Evolutionary conservation across 768 basidiomycete species (phyloP).

Genomic region (Boletus rubescentipes): DNA sequence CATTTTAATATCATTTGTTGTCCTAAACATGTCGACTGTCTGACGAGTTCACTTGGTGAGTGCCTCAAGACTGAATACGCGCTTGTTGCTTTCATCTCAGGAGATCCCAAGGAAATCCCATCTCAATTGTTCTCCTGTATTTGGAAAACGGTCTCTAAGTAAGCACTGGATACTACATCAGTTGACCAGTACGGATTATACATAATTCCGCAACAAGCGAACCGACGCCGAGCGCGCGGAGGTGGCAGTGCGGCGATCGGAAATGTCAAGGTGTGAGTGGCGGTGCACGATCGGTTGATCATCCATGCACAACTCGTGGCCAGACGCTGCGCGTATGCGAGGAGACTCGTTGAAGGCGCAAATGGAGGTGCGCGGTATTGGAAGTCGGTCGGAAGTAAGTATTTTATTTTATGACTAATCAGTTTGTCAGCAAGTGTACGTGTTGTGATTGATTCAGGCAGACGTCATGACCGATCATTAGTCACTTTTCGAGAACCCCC

Average conservation of each 20-base stretch:
- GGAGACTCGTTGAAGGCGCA: no score
- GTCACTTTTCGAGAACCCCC: constrained; percentile 12
- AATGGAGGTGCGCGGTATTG: no score
- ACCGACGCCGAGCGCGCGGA: no score
- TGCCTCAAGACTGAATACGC: not conserved
- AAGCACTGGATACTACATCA: not conserved
- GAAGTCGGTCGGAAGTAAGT: no score
- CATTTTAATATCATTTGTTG: constrained; percentile 2
- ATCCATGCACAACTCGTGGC: no score
- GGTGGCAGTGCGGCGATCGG: no score
- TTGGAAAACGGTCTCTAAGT: not conserved
- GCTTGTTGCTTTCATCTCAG: not conserved
- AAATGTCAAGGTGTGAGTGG: no score
- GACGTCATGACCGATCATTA: constrained; percentile 6
- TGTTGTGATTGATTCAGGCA: not conserved
- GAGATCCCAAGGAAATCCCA: not conserved
- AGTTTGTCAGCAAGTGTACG: not conserved
- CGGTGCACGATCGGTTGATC: no score
- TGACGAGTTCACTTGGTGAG: constrained; percentile 6
- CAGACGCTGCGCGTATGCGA: no score
- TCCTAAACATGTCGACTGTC: not conserved
- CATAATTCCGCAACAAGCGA: no score
- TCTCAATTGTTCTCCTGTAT: not conserved
- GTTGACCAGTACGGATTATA: no score
- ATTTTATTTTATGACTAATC: constrained; percentile 13